These are phyloP conservation scores for Cutaneotrichosporon sp. DNA, from an alignment of 1,284 basidiomycete species.

Conservation along the genomic window DNA sequence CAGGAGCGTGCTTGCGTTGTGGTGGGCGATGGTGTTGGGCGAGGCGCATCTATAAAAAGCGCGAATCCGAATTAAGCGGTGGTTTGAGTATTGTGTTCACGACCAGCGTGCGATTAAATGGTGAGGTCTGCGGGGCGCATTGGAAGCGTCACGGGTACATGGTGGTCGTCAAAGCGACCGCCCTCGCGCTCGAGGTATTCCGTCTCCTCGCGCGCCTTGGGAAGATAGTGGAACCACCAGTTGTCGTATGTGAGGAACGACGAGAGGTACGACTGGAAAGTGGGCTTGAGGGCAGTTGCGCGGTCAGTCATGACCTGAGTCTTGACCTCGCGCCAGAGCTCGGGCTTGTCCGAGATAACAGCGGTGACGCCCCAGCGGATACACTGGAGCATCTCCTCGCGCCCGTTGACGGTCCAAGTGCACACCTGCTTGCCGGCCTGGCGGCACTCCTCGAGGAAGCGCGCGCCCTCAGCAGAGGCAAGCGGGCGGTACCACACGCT, in stretches of 20 bases:
- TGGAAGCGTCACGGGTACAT: not conserved
- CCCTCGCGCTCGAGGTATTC: conserved; percentile 46
- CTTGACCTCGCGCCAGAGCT: conserved; percentile 37
- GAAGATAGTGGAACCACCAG: conserved; percentile 36
- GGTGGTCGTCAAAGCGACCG: conserved; percentile 28
- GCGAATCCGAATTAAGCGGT: too few species aligned
- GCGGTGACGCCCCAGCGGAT: conserved; percentile 84
- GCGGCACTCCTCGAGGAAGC: conserved; percentile 74
- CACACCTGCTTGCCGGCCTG: conserved; percentile 75
- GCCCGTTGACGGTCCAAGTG: conserved; percentile 72
- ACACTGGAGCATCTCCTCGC: conserved; percentile 91
- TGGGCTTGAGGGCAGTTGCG: conserved; percentile 27
- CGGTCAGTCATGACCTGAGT: conserved; percentile 30
- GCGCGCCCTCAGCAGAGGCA: conserved; percentile 61
- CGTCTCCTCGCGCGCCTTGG: conserved; percentile 36
- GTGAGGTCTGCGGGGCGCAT: not conserved
- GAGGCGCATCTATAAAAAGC: too few species aligned
- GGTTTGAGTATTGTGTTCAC: too few species aligned
- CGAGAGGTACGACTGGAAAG: conserved; percentile 25
- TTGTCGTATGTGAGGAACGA: conserved; percentile 32
- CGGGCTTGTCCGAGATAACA: conserved; percentile 72
- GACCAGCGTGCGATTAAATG: not conserved
- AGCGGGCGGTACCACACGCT: conserved; percentile 75
- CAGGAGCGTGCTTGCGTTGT: too few species aligned
- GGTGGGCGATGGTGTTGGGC: too few species aligned